Evolutionary conservation across 2,329 filamentous ascomycete genomes (phyloP), one percentile per base, ranked within the genome.

Genomic region (Myriosclerotinia scirpicola): DNA sequence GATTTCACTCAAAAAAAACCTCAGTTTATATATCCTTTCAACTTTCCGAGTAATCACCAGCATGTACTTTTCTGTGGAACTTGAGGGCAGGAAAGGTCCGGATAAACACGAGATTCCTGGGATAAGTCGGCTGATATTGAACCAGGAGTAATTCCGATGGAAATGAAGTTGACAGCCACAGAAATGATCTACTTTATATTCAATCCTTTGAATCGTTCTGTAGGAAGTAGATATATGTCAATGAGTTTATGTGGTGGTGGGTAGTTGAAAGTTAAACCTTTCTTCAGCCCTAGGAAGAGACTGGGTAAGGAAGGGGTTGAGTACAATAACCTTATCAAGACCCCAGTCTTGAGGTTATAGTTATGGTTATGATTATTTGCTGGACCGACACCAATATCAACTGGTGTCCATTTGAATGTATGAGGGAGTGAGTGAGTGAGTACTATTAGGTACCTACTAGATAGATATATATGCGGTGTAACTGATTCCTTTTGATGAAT

Each of bases 71-170:
- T 50, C 20, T 26, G 56, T 20, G 30, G 14, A 38, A 50, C 44
- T 40, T 38, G 58, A 38, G 30, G 40, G 3, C 42, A 48, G 20
- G 54, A 34, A 59, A 59, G 42, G 26, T 44, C 42, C 42, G 42
- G 17, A 34, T 30, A 15, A 48, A 59, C 20, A 59, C 11, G 30
- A 59, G 42, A 48, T 22, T 46, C 56, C 40, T 59, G 40, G 58
- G 58, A 7, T 38, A 38, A 20, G 30, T 60, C 44, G 58, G 44
- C 50, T 50, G 58, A 50, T 60, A 50, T 60, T 22, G 26, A 17
- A 60, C 20, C n/a, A 60, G 20, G 30, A 50, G 56, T 38, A 50
- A 60, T 50, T 26, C 44, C 14, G 44, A 50, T 20, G 6, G 30
- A 58, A 30, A 9, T 44, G 1, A 30, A 30, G 22, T 44, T 20